Evolutionary conservation across 305 asterid genomes (phyloP).

Genomic region (Solanum hybrid): DNA sequence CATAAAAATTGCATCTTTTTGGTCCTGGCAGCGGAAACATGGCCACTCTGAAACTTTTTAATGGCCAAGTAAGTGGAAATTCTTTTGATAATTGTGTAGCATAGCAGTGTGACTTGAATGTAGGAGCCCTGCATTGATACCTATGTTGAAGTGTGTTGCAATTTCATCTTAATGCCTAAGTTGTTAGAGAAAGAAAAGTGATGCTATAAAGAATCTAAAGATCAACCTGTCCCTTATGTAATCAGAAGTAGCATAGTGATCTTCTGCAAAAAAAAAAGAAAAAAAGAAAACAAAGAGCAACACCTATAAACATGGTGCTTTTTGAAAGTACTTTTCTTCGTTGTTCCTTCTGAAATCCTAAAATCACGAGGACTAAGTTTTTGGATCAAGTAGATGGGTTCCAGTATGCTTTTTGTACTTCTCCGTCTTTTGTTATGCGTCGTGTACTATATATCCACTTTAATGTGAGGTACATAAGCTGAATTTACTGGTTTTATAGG

Average conservation of each 20-base stretch:
- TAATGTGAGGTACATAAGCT: constrained; percentile 11
- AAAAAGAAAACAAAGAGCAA: background rate
- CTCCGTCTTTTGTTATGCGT: background rate
- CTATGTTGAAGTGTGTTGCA: background rate
- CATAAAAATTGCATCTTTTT: background rate
- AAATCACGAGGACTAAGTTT: background rate
- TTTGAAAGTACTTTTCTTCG: background rate
- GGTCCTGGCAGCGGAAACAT: background rate
- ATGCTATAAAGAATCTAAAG: background rate
- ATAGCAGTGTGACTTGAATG: background rate
- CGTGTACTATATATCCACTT: background rate
- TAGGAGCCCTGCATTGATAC: background rate
- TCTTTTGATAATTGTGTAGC: background rate
- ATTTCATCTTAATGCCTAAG: background rate
- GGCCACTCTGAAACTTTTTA: background rate
- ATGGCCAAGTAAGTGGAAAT: background rate
- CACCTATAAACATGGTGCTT: background rate
- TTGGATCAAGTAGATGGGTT: background rate
- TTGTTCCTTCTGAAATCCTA: background rate
- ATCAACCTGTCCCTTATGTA: background rate
- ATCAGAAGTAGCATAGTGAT: background rate
- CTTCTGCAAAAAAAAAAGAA: background rate
- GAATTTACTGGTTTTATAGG: constrained; percentile 36
- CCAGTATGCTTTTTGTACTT: background rate
- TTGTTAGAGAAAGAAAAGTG: background rate